Base-by-base conservation (phyloP, 2,329 filamentous ascomycete species). In the Clarireedia hainanense region DNA sequence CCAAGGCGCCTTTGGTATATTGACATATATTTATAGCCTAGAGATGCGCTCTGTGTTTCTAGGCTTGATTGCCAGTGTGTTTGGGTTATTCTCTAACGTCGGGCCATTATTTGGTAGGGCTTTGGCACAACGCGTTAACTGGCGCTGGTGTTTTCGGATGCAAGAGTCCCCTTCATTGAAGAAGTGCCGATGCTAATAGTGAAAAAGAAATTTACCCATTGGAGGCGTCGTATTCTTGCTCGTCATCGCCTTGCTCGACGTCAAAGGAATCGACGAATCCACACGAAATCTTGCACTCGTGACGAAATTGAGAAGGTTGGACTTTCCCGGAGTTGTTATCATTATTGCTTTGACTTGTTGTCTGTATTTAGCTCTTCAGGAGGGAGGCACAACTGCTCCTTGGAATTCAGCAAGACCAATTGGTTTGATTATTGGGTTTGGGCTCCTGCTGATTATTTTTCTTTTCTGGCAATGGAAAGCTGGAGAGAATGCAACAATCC, bases 101-200 rank as follows among this genome's bases (percentile, higher is more conserved):
- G 85, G 85, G 0, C 85, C 84, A 0, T 72, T 83, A 1, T 68
- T 85, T 4, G 81, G 85, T 23, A 85, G 85, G 12, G 76, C 78
- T 0, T 82, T 88, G 58, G 86, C 84, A 0, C 74, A 80, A 54
- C 72, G 75, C 26, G 75, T 80, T 5, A 76, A 71, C 17, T 84
- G 80, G 80, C 65, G 79, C 34, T 81, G 78, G 76, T 83, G 80
- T 47, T 59, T 61, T 39, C 58, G 49, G 58, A 45, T 52, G 39
- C 30, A 52, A 58, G 80, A 3, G 76, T 58, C 24, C 14, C 20
- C 37, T 10, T 1, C 12, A 27, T 12, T 14, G 7, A 50, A 37
- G 6, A 47, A 63, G 43, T 62, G 57, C 52, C 36, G 20, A 34
- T 17, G 6, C 15, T 36, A 48, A 20, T 4, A 49, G 12, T 17